Conservation (phyloP, 495 filamentous ascomycete species). For the Tricharina praecox region DNA sequence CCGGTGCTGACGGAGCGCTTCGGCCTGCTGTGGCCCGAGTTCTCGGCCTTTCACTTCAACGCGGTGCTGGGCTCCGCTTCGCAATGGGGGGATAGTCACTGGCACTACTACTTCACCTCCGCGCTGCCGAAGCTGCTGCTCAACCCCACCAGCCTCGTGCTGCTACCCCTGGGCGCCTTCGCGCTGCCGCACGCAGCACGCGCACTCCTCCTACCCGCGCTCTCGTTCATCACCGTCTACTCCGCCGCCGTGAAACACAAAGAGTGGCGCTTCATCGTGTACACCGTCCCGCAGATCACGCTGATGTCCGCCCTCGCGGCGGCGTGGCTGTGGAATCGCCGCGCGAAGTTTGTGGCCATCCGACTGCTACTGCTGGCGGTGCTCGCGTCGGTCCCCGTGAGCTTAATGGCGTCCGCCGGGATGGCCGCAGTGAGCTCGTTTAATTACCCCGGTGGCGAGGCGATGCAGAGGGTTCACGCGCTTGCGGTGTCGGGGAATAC, state of each 20-base stretch:
- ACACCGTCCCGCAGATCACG: constrained; percentile 65
- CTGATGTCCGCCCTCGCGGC: constrained; percentile 59
- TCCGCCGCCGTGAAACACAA: constrained; percentile 74
- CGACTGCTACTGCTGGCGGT: constrained; percentile 35
- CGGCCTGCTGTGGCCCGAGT: constrained; percentile 72
- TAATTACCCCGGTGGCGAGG: constrained; percentile 79
- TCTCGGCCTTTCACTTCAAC: constrained; percentile 82
- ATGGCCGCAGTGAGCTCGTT: constrained; percentile 58
- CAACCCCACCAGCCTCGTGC: constrained; percentile 50
- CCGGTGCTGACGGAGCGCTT: constrained; percentile 19
- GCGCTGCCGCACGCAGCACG: constrained; percentile 37
- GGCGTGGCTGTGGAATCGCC: constrained; percentile 52
- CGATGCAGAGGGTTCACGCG: constrained; percentile 38
- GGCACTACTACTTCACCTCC: constrained; percentile 66
- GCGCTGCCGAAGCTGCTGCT: constrained; percentile 68
- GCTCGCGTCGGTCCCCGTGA: constrained; percentile 32
- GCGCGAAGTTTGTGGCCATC: constrained; percentile 40
- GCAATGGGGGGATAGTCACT: constrained; percentile 75
- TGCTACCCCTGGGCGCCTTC: constrained; percentile 38
- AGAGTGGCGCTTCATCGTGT: constrained; percentile 90
- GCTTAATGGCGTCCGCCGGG: constrained; percentile 42
- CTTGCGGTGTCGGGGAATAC: constrained; percentile 27
- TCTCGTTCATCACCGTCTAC: constrained; percentile 63
- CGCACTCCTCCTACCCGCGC: constrained; percentile 42
- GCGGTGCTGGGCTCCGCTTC: constrained; percentile 57